A percentile compares a stretch with the other conserved stretches of the same genome.
phyloP scores from a whole-genome alignment of 2,329 filamentous ascomycete species.

The Pseudocercospora crystallina region DNA sequence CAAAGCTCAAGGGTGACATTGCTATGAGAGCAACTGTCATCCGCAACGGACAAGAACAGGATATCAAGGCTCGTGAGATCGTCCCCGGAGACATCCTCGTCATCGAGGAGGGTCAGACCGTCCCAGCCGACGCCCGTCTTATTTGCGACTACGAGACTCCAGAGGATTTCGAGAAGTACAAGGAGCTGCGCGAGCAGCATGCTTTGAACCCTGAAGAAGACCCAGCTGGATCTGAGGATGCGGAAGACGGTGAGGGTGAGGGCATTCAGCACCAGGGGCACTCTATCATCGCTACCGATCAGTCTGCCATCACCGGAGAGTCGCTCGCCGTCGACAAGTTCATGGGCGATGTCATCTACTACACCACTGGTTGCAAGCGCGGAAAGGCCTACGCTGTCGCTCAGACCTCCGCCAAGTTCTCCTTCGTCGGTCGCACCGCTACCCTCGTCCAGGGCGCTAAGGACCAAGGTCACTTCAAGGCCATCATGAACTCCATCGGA shows the following conservation, averaged over 20 bases:
- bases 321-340: conserved; percentile 77
- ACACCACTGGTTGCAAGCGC: conserved; percentile 79
- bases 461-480: conserved; percentile 78
- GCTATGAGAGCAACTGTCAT: conserved; percentile 70
- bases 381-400: conserved; percentile 72
- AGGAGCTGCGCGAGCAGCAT: conserved; percentile 59
- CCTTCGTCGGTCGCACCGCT: conserved; percentile 75
- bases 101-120: conserved; percentile 69
- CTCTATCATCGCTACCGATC: conserved; percentile 69
- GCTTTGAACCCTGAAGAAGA: conserved; percentile 57
- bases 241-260: conserved; percentile 58
- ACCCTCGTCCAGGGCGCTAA: conserved; percentile 72
- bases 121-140: conserved; percentile 68
- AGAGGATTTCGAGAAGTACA: conserved; percentile 66
- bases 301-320: conserved; percentile 79
- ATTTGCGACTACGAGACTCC: conserved; percentile 72
- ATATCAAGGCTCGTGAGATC: conserved; percentile 71
- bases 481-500: conserved; percentile 80
- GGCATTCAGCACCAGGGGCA: conserved; percentile 64
- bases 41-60: conserved; percentile 65
- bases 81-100: conserved; percentile 75
- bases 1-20: conserved; percentile 73
- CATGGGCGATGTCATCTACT: conserved; percentile 74
- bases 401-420: conserved; percentile 66
- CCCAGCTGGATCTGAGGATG: conserved; percentile 59